Conservation (phyloP, 495 filamentous ascomycete species). For the Aspergillus heteromorphus region DNA sequence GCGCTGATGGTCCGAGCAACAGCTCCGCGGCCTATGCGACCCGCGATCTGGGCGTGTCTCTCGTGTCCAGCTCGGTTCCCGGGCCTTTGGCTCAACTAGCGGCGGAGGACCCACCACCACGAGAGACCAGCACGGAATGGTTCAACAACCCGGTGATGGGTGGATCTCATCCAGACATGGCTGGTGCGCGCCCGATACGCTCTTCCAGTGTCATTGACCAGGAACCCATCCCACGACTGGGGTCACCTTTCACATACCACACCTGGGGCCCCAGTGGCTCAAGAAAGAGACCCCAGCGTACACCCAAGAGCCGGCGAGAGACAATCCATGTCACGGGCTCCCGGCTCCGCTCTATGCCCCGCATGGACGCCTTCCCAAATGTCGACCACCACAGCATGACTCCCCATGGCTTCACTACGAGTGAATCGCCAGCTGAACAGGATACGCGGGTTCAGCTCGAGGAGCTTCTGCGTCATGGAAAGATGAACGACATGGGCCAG, state of each 20-base stretch:
- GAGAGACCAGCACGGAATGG: slow-evolving; percentile 24
- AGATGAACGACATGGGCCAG: slow-evolving; percentile 37
- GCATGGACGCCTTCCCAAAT: slow-evolving; percentile 45
- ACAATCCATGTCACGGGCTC: slow-evolving; percentile 44
- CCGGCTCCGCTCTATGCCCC: slow-evolving; percentile 43
- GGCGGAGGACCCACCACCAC: slow-evolving; percentile 23
- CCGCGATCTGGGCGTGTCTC: slow-evolving; percentile 79
- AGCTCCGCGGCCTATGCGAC: slow-evolving; percentile 51
- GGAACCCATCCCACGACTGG: slow-evolving; percentile 36
- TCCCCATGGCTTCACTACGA: slow-evolving; percentile 30
- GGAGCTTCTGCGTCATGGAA: slow-evolving; percentile 41
- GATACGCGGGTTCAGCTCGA: slow-evolving; percentile 46
- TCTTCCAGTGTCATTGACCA: slow-evolving; percentile 21
- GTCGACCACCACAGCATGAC: slow-evolving; percentile 50
- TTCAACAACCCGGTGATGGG: slow-evolving; percentile 30
- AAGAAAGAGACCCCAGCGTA: slow-evolving; percentile 24
- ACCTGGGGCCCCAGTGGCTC: slow-evolving; percentile 52
- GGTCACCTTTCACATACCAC: slow-evolving; percentile 53
- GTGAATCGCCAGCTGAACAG: slow-evolving; percentile 40
- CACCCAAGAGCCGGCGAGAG: slow-evolving; percentile 29
- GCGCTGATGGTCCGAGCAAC: slow-evolving; percentile 18
- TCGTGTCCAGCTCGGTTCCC: slow-evolving; percentile 71
- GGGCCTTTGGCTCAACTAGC: slow-evolving; percentile 63
- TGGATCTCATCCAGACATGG: background rate
- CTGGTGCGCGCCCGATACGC: slow-evolving; percentile 10